These are phyloP conservation scores for Voacanga thouarsii DNA, from an alignment of 257 asterid species.

Conservation along the genomic window DNA sequence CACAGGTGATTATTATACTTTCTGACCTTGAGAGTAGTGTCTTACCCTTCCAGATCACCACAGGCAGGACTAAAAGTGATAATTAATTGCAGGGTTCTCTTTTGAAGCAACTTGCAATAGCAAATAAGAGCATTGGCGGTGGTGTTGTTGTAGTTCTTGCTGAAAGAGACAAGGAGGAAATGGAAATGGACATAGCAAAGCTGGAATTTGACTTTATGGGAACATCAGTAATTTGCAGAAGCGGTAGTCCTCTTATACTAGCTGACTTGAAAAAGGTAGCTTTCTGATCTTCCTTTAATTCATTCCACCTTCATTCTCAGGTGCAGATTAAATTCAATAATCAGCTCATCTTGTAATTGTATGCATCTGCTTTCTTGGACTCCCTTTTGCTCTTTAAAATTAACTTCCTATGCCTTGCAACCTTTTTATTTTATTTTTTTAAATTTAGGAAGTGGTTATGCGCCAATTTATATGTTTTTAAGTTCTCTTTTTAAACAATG, in stretches of 20 bases:
- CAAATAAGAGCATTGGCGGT: constrained; percentile 96
- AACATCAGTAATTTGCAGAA: constrained; percentile 89
- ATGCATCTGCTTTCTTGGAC: not conserved
- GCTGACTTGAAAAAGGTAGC: constrained; percentile 90
- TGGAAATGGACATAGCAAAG: constrained; percentile 93
- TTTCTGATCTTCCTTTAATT: not conserved
- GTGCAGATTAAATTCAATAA: not conserved
- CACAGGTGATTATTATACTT: not conserved
- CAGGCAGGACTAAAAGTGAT: constrained; percentile 16
- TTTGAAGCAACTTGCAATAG: constrained; percentile 90
- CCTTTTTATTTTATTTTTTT: not conserved
- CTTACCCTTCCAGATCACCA: not conserved
- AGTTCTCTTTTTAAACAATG: not conserved
- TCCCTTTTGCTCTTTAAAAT: not conserved
- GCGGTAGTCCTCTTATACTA: constrained; percentile 97
- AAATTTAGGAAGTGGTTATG: not conserved
- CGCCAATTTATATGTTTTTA: not conserved
- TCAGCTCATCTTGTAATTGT: not conserved
- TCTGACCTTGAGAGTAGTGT: not conserved
- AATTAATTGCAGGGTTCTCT: constrained; percentile 76
- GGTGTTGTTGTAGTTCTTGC: constrained; percentile 95
- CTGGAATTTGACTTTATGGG: constrained; percentile 96
- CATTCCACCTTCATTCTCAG: not conserved
- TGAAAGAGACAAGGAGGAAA: constrained; percentile 98
- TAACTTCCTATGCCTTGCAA: not conserved